A percentile compares a stretch with the other conserved stretches of the same genome.
phyloP scores from a whole-genome alignment of 192 early-diverging fungal genomes.

The Glomus cerebriforme region DNA sequence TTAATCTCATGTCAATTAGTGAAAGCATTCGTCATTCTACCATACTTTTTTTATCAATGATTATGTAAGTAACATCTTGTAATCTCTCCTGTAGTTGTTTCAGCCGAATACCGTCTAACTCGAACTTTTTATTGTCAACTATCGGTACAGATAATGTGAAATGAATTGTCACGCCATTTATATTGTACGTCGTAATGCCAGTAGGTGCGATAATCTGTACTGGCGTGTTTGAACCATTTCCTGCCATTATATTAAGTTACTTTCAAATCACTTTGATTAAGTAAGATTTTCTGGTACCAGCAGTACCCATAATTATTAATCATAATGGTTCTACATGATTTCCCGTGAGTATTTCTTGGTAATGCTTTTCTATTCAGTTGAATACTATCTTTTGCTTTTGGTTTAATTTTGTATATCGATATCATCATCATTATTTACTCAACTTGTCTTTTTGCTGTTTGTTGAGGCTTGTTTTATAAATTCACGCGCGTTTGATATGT shows the following conservation, averaged over 20 bases:
- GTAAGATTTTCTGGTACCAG: neutral
- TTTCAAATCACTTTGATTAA: neutral
- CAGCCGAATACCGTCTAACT: neutral
- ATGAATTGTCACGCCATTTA: neutral
- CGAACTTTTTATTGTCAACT: neutral
- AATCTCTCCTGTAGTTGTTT: neutral
- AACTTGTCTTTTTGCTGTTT: neutral
- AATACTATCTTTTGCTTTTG: neutral
- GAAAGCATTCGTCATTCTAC: neutral
- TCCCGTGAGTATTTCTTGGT: neutral
- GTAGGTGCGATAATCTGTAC: neutral
- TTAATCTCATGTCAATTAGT: neutral
- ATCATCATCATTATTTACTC: neutral
- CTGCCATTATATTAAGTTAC: neutral
- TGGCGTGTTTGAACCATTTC: neutral
- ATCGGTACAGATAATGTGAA: neutral
- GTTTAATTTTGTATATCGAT: neutral
- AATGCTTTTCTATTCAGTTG: neutral
- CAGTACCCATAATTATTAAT: neutral
- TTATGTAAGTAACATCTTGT: neutral
- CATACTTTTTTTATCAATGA: conserved; percentile 1
- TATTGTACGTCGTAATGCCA: neutral
- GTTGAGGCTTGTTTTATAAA: neutral
- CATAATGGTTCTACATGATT: neutral
- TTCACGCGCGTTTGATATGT: neutral